Conservation (phyloP, 805 yeast genomes). For the Pichia sporocuriosa region DNA sequence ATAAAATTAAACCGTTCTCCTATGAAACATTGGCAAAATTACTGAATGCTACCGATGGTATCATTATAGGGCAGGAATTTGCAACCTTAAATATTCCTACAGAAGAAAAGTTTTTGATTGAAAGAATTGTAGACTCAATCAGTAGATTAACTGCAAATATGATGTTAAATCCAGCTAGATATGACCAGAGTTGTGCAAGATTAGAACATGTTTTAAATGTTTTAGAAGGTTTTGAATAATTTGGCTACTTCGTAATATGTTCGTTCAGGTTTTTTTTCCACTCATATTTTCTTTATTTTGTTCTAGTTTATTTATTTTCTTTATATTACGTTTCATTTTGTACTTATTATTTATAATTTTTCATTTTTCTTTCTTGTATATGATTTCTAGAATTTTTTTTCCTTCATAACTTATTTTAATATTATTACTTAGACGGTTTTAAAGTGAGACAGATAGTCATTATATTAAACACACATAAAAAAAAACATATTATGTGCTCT, state of each 20-base stretch:
- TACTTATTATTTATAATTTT: no score
- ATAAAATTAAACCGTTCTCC: constrained; percentile 29
- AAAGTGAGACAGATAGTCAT: no score
- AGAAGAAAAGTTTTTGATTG: constrained; percentile 73
- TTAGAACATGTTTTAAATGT: constrained; percentile 78
- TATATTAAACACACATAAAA: no score
- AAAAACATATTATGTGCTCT: no score
- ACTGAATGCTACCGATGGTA: constrained; percentile 53
- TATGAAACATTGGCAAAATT: constrained; percentile 42
- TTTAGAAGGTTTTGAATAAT: constrained; percentile 64
- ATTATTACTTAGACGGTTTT: no score
- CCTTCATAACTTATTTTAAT: no score
- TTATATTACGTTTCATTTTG: no score
- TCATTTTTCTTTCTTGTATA: no score
- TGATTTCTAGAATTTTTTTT: no score
- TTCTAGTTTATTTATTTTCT: neutral
- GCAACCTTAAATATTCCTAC: constrained; percentile 64
- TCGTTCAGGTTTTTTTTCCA: neutral
- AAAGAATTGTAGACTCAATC: constrained; percentile 78
- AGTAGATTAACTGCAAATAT: constrained; percentile 85
- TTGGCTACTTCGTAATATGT: neutral
- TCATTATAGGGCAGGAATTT: constrained; percentile 64
- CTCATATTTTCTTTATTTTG: neutral
- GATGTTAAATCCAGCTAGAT: constrained; percentile 76
- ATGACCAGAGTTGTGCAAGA: constrained; percentile 72